Percentiles rank a stretch among this genome's conserved stretches.
Evolutionary conservation across 1,139 yeast species (phyloP).

Genomic region (Debaryomycetaceae sp.): DNA sequence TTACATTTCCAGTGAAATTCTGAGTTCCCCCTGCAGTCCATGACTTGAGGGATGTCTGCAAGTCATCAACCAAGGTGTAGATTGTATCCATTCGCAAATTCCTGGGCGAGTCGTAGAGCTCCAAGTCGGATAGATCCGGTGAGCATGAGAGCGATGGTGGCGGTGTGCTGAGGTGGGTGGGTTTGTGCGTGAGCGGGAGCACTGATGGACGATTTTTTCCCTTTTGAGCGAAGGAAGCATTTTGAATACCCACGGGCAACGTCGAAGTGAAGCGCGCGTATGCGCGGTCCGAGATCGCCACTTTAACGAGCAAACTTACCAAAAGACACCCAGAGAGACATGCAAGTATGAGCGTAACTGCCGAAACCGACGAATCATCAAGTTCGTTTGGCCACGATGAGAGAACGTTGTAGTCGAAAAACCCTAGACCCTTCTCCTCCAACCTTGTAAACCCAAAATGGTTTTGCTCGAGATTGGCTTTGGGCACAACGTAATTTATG

Average conservation of each 20-base stretch:
- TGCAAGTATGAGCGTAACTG: too few species aligned
- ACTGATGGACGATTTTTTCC: too few species aligned
- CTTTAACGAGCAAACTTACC: too few species aligned
- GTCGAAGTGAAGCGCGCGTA: too few species aligned
- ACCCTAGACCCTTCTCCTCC: constrained; percentile 5
- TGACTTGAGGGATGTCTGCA: constrained; percentile 8
- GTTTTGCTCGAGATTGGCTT: not conserved
- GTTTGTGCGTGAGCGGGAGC: constrained; percentile 1
- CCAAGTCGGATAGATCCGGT: constrained; percentile 7
- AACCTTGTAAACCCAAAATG: constrained; percentile 3
- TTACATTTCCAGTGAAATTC: too few species aligned
- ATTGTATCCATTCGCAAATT: constrained; percentile 5
- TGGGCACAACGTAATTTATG: constrained; percentile 7
- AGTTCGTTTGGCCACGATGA: not conserved
- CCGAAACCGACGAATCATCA: too few species aligned
- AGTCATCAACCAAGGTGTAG: constrained; percentile 5
- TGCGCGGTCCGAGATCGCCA: too few species aligned
- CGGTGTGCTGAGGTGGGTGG: too few species aligned
- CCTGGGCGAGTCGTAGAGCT: constrained; percentile 4
- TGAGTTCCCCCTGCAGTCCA: constrained; percentile 6
- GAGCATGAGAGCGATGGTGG: constrained; percentile 6
- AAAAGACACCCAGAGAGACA: not conserved
- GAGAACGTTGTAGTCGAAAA: constrained; percentile 3
- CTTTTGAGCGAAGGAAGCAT: too few species aligned
- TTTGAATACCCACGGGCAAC: too few species aligned